Conservation (phyloP, 768 basidiomycete species). For the Hebeloma cylindrosporum region DNA sequence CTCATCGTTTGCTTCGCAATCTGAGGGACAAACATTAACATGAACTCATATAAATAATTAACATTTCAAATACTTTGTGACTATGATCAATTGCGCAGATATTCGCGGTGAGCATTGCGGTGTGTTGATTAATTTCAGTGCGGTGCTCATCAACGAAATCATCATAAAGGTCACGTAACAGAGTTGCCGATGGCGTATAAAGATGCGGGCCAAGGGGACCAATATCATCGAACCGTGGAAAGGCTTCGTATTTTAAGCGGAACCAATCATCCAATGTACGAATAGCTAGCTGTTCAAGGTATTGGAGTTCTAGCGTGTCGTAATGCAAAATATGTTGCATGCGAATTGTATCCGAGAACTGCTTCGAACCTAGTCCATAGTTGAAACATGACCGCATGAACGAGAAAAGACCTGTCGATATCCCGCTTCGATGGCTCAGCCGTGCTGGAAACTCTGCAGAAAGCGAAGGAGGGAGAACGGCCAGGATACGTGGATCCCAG, state of each 20-base stretch:
- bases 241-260: slow-evolving; percentile 12
- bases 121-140: slow-evolving; percentile 24
- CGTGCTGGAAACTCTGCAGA: slow-evolving; percentile 25
- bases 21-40: too few relatives aligned
- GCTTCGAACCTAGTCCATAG: slow-evolving; percentile 27
- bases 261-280: neutral
- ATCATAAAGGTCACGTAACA: slow-evolving; percentile 25
- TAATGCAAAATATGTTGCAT: slow-evolving; percentile 20
- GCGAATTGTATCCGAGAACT: slow-evolving; percentile 26
- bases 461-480: slow-evolving; percentile 18
- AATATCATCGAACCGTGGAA: slow-evolving; percentile 20
- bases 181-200: slow-evolving; percentile 22
- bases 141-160: slow-evolving; percentile 18
- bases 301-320: slow-evolving; percentile 22
- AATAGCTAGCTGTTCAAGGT: slow-evolving; percentile 12
- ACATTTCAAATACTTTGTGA: too few relatives aligned
- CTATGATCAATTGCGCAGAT: slow-evolving; percentile 27
- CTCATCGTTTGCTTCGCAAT: slow-evolving; percentile 25
- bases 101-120: slow-evolving; percentile 18
- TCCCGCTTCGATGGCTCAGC: slow-evolving; percentile 24
- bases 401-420: slow-evolving; percentile 10
- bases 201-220: slow-evolving; percentile 19
- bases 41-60: too few relatives aligned
- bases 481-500: slow-evolving; percentile 27
- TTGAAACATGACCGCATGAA: slow-evolving; percentile 25